Evolutionary conservation across 2,329 filamentous ascomycete species (phyloP).

Genomic region (Colletotrichum salicis): DNA sequence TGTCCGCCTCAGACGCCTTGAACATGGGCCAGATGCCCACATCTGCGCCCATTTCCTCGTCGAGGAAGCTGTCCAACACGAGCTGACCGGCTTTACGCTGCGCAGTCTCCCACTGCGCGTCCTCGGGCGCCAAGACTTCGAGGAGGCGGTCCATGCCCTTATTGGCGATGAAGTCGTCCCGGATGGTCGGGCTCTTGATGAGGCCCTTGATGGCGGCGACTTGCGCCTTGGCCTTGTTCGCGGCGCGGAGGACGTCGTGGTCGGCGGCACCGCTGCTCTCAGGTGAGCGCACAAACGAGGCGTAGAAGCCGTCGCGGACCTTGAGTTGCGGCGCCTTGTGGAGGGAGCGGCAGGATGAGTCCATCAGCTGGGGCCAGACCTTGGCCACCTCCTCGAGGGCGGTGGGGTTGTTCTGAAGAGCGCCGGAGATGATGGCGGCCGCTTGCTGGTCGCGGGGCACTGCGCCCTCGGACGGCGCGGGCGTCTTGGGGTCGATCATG

Average conservation of each 20-base stretch:
- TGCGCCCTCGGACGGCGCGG: slow-evolving; percentile 38
- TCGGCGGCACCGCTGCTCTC: background rate
- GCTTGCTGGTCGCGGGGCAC: slow-evolving; percentile 61
- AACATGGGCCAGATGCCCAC: slow-evolving; percentile 64
- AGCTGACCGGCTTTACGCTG: slow-evolving; percentile 67
- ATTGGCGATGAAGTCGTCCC: slow-evolving; percentile 64
- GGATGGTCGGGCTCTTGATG: slow-evolving; percentile 63
- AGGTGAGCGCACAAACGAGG: slow-evolving; percentile 48
- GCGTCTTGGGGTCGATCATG: slow-evolving; percentile 49
- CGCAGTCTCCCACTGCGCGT: slow-evolving; percentile 60
- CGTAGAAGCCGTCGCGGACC: slow-evolving; percentile 54
- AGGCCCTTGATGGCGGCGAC: slow-evolving; percentile 66
- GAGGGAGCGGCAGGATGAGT: slow-evolving; percentile 47
- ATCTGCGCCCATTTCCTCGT: slow-evolving; percentile 70
- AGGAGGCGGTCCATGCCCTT: slow-evolving; percentile 66
- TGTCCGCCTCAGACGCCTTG: slow-evolving; percentile 29
- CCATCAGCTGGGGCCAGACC: slow-evolving; percentile 57
- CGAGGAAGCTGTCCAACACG: slow-evolving; percentile 74
- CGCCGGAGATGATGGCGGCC: slow-evolving; percentile 65
- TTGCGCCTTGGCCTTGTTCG: slow-evolving; percentile 48
- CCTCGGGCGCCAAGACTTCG: slow-evolving; percentile 60
- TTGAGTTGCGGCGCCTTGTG: slow-evolving; percentile 27
- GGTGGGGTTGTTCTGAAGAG: slow-evolving; percentile 73
- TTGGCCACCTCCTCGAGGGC: slow-evolving; percentile 64
- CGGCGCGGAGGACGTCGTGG: slow-evolving; percentile 31